A percentile compares a stretch with the other conserved stretches of the same genome.
Evolutionary conservation across 768 basidiomycete species (phyloP).

Genomic region (Suillus luteus): DNA sequence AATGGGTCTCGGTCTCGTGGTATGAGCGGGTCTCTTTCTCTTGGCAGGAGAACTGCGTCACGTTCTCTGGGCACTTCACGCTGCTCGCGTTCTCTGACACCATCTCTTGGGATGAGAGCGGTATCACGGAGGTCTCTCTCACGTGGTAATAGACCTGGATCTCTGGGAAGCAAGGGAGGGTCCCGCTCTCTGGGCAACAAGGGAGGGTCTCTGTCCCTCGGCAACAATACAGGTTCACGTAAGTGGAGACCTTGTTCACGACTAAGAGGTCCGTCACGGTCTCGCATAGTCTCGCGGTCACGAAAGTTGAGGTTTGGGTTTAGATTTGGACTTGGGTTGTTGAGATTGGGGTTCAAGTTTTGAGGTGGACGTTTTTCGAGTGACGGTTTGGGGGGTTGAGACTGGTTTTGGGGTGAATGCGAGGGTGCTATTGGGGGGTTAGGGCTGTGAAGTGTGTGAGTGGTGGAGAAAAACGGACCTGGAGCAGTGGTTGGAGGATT

Average conservation of each 20-base stretch:
- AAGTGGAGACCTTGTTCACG: constrained; percentile 1
- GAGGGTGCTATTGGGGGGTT: constrained; percentile 24
- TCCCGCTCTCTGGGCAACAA: constrained; percentile 2
- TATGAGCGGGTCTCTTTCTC: constrained; percentile 7
- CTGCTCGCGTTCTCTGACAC: constrained; percentile 5
- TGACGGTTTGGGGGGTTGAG: constrained; percentile 22
- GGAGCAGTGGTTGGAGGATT: constrained; percentile 27
- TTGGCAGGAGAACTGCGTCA: not conserved
- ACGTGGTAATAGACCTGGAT: not conserved
- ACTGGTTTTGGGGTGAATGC: constrained; percentile 28
- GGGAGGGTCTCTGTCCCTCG: not conserved
- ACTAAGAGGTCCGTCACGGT: not conserved
- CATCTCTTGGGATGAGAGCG: not conserved
- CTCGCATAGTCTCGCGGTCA: constrained; percentile 8
- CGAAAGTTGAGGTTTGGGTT: constrained; percentile 10
- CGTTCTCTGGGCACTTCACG: not conserved
- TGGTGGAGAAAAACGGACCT: constrained; percentile 16
- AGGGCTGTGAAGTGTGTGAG: not conserved
- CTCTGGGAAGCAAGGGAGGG: not conserved
- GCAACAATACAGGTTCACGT: constrained; percentile 1
- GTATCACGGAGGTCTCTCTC: constrained; percentile 7
- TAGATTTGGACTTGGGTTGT: constrained; percentile 6
- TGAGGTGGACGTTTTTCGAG: constrained; percentile 31
- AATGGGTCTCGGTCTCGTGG: constrained; percentile 1
- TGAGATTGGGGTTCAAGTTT: constrained; percentile 10